A percentile compares a stretch with the other conserved stretches of the same genome.
Evolutionary conservation across 2,329 filamentous ascomycete genomes (phyloP).

Genomic region (Rhinocladiella similis): DNA sequence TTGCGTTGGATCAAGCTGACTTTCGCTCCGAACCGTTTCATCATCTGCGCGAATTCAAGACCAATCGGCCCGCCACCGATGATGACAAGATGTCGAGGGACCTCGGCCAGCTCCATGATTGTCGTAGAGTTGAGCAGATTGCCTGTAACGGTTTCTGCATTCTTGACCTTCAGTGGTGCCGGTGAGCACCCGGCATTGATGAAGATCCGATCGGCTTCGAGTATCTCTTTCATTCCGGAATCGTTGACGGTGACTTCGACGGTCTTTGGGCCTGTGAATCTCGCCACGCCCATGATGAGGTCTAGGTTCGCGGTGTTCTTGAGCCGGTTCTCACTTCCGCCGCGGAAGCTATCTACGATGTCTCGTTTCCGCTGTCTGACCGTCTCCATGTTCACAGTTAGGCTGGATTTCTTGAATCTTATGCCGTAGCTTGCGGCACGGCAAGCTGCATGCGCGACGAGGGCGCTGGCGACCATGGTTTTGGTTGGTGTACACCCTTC

Average conservation of each 20-base stretch:
- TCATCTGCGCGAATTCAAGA: slow-evolving; percentile 56
- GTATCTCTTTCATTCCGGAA: slow-evolving; percentile 22
- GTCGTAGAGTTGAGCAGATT: slow-evolving; percentile 27
- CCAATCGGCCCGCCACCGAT: slow-evolving; percentile 57
- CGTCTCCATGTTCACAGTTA: slow-evolving; percentile 49
- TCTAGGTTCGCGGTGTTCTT: slow-evolving; percentile 40
- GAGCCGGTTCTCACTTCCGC: slow-evolving; percentile 48
- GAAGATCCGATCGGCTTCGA: slow-evolving; percentile 36
- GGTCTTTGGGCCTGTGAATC: slow-evolving; percentile 44
- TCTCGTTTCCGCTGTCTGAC: slow-evolving; percentile 55
- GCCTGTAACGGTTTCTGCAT: slow-evolving; percentile 20
- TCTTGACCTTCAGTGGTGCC: slow-evolving; percentile 20
- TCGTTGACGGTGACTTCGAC: slow-evolving; percentile 36
- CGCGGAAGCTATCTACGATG: slow-evolving; percentile 53
- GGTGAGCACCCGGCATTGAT: slow-evolving; percentile 30
- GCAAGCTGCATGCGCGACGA: slow-evolving; percentile 48
- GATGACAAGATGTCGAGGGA: slow-evolving; percentile 50
- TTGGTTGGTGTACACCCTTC: slow-evolving; percentile 60
- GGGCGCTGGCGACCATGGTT: slow-evolving; percentile 56
- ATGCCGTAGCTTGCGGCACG: slow-evolving; percentile 51
- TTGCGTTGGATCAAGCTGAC: slow-evolving; percentile 52
- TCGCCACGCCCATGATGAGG: slow-evolving; percentile 47
- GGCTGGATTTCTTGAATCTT: slow-evolving; percentile 29
- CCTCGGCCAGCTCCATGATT: slow-evolving; percentile 29
- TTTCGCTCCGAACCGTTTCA: slow-evolving; percentile 50